Evolutionary conservation across 331 rosid species (phyloP).

Genomic region (Stylosanthes scabra): DNA sequence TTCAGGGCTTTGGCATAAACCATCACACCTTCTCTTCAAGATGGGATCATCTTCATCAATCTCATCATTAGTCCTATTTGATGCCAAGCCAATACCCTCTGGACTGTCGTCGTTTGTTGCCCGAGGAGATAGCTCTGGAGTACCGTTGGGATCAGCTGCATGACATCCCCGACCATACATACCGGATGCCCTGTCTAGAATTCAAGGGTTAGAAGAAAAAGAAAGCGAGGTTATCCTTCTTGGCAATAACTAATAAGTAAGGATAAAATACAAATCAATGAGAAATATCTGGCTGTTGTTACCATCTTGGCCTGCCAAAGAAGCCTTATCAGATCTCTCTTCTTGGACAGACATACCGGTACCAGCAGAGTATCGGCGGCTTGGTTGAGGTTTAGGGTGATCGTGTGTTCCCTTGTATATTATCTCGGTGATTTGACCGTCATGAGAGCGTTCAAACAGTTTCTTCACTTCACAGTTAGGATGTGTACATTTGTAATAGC

Average conservation of each 20-base stretch:
- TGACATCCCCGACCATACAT: slow-evolving; percentile 53
- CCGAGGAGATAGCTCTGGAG: slow-evolving; percentile 60
- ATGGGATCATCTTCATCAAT: slow-evolving; percentile 80
- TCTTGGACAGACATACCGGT: slow-evolving; percentile 63
- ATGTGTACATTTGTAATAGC: slow-evolving; percentile 97
- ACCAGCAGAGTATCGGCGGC: slow-evolving; percentile 75
- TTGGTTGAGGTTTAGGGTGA: slow-evolving; percentile 98
- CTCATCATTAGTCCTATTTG: slow-evolving; percentile 64
- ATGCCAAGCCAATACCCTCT: slow-evolving; percentile 63
- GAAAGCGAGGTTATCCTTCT: slow-evolving; percentile 17
- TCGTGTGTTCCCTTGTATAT: slow-evolving; percentile 95
- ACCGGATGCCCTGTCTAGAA: slow-evolving; percentile 68
- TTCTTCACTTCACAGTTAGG: slow-evolving; percentile 99
- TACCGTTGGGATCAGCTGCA: slow-evolving; percentile 60
- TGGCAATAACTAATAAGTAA: slow-evolving; percentile 10
- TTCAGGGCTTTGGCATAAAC: slow-evolving; percentile 29
- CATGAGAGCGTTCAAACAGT: slow-evolving; percentile 88
- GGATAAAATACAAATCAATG: slow-evolving; percentile 21
- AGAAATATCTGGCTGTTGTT: slow-evolving; percentile 42
- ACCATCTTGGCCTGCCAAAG: slow-evolving; percentile 79
- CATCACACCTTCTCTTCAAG: slow-evolving; percentile 79
- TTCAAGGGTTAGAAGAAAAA: slow-evolving; percentile 28
- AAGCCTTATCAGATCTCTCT: slow-evolving; percentile 72
- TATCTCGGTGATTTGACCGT: slow-evolving; percentile 94
- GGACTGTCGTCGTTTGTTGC: slow-evolving; percentile 59